Evolutionary conservation across 2,329 filamentous ascomycete genomes (phyloP).

Genomic region (Blastomyces emzantsi): DNA sequence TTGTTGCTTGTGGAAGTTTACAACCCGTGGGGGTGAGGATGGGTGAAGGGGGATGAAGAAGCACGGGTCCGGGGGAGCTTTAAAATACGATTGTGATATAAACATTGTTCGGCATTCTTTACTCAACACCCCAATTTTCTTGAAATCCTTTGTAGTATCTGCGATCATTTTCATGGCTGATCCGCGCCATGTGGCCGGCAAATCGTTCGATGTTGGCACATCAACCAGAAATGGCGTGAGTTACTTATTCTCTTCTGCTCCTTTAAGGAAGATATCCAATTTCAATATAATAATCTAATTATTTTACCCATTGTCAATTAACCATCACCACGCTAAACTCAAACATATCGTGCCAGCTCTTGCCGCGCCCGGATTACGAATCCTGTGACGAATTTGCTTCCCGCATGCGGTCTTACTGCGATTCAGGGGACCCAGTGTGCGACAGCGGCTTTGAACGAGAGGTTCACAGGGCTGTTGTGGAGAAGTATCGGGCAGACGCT

Average conservation of each 20-base stretch:
- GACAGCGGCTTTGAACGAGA: slow-evolving; percentile 1
- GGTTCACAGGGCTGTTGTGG: slow-evolving; percentile 8
- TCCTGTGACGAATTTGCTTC: background rate
- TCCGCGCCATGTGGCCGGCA: slow-evolving; percentile 17
- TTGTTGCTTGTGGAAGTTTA: background rate
- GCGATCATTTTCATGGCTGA: slow-evolving; percentile 22
- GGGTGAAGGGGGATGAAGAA: background rate
- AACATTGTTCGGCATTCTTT: background rate
- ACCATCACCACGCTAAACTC: too few species aligned
- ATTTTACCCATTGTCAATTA: too few species aligned
- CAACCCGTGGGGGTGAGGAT: background rate
- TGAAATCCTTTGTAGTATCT: slow-evolving; percentile 9
- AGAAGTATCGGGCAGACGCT: slow-evolving; percentile 7
- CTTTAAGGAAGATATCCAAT: background rate
- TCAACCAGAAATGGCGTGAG: slow-evolving; percentile 15
- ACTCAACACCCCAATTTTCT: background rate
- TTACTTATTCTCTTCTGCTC: background rate
- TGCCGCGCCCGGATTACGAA: slow-evolving; percentile 8
- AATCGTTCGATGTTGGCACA: slow-evolving; percentile 19
- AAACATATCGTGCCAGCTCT: slow-evolving; percentile 6
- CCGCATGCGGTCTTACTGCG: slow-evolving; percentile 9
- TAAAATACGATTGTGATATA: background rate
- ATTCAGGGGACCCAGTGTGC: slow-evolving; percentile 5
- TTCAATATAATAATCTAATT: too few species aligned
- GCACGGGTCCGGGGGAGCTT: too few species aligned